A percentile compares a stretch with the other conserved stretches of the same genome.
These are phyloP conservation scores for Logfia minima DNA, from an alignment of 129 eudicot genomes.

Conservation along the genomic window DNA sequence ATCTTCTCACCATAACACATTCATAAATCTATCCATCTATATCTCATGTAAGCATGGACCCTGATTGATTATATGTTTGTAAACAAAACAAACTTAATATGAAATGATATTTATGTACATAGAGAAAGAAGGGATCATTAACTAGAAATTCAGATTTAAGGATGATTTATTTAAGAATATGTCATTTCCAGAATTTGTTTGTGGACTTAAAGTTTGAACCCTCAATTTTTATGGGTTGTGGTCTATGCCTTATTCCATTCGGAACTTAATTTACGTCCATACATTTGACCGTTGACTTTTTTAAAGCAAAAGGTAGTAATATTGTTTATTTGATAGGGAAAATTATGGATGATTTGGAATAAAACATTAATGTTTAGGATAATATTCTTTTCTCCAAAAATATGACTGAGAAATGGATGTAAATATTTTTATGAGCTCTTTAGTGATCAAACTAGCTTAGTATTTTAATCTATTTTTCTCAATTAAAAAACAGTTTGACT, in stretches of 20 bases:
- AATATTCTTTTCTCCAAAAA: background rate
- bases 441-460: no score
- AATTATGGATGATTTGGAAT: background rate
- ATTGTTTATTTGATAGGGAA: background rate
- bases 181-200: slow-evolving; percentile 23
- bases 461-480: no score
- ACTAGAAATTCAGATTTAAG: background rate
- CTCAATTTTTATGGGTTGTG: slow-evolving; percentile 23
- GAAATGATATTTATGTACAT: background rate
- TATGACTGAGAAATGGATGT: background rate
- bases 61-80: background rate
- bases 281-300: slow-evolving; percentile 21
- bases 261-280: slow-evolving; percentile 23
- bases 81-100: slow-evolving; percentile 4
- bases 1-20: slow-evolving; percentile 32
- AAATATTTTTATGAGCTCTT: no score
- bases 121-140: slow-evolving; percentile 5
- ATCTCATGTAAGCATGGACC: background rate
- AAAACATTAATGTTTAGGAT: background rate
- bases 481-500: no score
- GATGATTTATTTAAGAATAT: background rate
- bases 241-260: slow-evolving; percentile 18
- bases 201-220: slow-evolving; percentile 27
- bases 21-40: slow-evolving; percentile 3
- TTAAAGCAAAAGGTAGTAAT: background rate